Percentiles rank a stretch among this genome's conserved stretches.
Evolutionary conservation across 2,329 filamentous ascomycete species (phyloP).

Genomic region (Didymella pinodella): DNA sequence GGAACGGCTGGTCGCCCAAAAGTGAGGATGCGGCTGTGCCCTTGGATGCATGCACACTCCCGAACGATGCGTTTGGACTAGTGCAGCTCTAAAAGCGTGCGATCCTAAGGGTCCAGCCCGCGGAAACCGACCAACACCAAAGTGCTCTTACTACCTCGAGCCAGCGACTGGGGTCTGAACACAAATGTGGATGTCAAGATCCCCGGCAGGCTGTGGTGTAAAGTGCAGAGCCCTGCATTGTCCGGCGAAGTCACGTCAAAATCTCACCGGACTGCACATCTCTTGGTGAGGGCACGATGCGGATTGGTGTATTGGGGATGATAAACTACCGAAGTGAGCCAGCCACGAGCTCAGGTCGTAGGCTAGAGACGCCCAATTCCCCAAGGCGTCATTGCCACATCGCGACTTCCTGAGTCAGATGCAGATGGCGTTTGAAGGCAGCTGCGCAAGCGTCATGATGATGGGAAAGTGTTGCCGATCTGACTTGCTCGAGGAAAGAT

Average conservation of each 20-base stretch:
- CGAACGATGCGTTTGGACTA: slow-evolving; percentile 9
- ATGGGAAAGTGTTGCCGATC: slow-evolving; percentile 11
- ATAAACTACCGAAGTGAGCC: slow-evolving; percentile 12
- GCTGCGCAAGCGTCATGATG: slow-evolving; percentile 4
- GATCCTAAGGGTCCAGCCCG: slow-evolving; percentile 16
- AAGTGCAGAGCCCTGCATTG: slow-evolving; percentile 3
- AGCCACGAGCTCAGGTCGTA: slow-evolving; percentile 14
- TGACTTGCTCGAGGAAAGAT: slow-evolving; percentile 8
- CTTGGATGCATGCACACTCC: slow-evolving; percentile 14
- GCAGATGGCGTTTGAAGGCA: slow-evolving; percentile 3
- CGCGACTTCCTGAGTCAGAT: slow-evolving; percentile 5
- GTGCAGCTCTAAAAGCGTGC: slow-evolving; percentile 5
- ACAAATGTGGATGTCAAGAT: not conserved
- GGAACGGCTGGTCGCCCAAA: slow-evolving; percentile 8
- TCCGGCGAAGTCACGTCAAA: not conserved
- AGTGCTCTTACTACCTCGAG: slow-evolving; percentile 5
- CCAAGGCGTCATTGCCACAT: slow-evolving; percentile 4
- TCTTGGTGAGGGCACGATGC: slow-evolving; percentile 8
- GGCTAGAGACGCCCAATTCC: slow-evolving; percentile 12
- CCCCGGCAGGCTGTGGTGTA: not conserved
- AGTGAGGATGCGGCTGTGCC: slow-evolving; percentile 16
- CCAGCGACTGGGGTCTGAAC: slow-evolving; percentile 6
- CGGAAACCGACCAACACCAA: slow-evolving; percentile 12
- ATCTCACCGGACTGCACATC: slow-evolving; percentile 9
- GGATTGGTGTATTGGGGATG: slow-evolving; percentile 15